These are phyloP conservation scores for Syncephalastrum racemosum DNA, from an alignment of 371 early-diverging fungal species.

Conservation along the genomic window DNA sequence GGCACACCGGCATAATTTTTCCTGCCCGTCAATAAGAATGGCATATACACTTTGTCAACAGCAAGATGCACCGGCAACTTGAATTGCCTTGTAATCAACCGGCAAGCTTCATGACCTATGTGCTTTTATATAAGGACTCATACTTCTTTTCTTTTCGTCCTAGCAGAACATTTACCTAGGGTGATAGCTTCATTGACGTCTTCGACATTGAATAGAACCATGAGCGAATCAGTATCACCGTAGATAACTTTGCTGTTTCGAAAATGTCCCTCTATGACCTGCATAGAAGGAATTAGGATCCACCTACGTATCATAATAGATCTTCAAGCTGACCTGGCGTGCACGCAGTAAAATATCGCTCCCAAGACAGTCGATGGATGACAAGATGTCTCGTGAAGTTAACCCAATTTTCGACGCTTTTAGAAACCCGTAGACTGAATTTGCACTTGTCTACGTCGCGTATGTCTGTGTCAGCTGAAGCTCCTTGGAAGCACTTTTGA, in stretches of 20 bases:
- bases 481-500: too few relatives aligned
- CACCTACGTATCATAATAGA: slow-evolving; percentile 97
- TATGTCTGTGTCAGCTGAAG: not conserved
- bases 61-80: slow-evolving; percentile 97
- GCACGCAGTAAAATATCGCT: slow-evolving; percentile 94
- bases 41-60: slow-evolving; percentile 99
- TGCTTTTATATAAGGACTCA: too few relatives aligned
- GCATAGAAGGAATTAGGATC: slow-evolving; percentile 91
- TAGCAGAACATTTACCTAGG: too few relatives aligned
- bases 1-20: slow-evolving; percentile 99
- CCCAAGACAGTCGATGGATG: not conserved
- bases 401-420: too few relatives aligned
- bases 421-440: slow-evolving; percentile 94
- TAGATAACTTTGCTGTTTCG: slow-evolving; percentile 88
- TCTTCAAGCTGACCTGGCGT: slow-evolving; percentile 93
- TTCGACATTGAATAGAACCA: slow-evolving; percentile 62
- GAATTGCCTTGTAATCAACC: slow-evolving; percentile 85
- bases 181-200: too few relatives aligned
- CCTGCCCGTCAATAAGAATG: slow-evolving; percentile 98
- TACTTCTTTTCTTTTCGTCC: too few relatives aligned
- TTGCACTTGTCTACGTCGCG: slow-evolving; percentile 85
- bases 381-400: too few relatives aligned
- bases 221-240: slow-evolving; percentile 99
- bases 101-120: slow-evolving; percentile 76
- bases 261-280: slow-evolving; percentile 93